Base-by-base conservation (phyloP, 768 basidiomycete species). In the Russula dissimulans region DNA sequence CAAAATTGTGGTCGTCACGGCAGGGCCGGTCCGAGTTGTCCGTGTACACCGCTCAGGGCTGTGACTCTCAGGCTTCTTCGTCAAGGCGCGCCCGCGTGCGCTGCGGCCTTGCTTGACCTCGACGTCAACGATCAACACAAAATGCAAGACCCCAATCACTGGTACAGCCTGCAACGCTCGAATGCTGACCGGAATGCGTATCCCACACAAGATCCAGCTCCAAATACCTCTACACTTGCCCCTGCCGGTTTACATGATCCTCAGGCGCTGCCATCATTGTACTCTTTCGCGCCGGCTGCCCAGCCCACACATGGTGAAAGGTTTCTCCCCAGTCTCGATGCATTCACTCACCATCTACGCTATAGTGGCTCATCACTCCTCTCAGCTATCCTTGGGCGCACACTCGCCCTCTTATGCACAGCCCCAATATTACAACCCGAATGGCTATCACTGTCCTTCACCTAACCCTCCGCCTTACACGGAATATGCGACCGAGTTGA, bases 211-310 rank as follows among this genome's bases (percentile, higher is more conserved):
- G 47, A 66, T 41, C 14, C 61, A 2, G 42, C 56, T 49, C 32
- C 50, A 6, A 38, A 34, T 45, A 15, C 60, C 43, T 41, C 57
- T 39, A 39, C 48, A 32, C 38, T 41, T 50, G 60, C 71, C 14
- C 70, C 76, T 39, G 79, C 83, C 69, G 75, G 83, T 5, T 83
- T 84, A 4, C 83, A 87, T 52, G 82, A 84, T 70, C 83, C 86
- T 2, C 87, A 88, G 63, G 73, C 79, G 54, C 71, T 91, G 29
- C 76, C 88, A 48, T 79, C 82, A 4, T 75, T 80, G 38, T 91
- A 89, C 70, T 86, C 89, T 42, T 78, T 85, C 67, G 85, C 85
- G 42, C 89, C 88, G 60, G 84, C 85, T 31, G 87, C 84, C 4
- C 87, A 88, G n/a, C 80, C 87, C 8, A 77, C 82, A 41, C 89